Percentiles rank a stretch among this genome's conserved stretches.
Conservation (phyloP, 495 filamentous ascomycete genomes). For the Penicillium pulvis region DNA sequence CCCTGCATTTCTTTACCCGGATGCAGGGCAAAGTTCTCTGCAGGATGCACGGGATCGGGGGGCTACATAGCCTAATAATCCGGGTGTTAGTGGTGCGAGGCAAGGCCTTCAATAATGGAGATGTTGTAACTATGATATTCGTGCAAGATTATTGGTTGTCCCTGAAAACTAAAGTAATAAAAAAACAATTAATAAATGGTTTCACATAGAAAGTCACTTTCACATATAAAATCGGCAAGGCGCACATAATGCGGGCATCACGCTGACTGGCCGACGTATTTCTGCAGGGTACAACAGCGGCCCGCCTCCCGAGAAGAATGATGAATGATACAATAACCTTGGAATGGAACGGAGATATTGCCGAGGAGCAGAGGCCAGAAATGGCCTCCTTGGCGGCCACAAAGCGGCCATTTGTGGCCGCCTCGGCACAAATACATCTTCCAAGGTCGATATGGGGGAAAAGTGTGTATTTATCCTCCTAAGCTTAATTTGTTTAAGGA, state of each 20-base stretch:
- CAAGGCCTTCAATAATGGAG: not conserved
- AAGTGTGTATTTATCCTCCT: too few relatives aligned
- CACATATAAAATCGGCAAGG: not conserved
- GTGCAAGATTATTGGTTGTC: not conserved
- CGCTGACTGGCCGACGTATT: not conserved
- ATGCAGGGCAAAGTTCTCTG: slow-evolving; percentile 7
- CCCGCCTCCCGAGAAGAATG: slow-evolving; percentile 4
- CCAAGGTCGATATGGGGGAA: too few relatives aligned
- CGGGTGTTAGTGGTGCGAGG: slow-evolving; percentile 2
- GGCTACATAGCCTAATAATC: slow-evolving; percentile 15
- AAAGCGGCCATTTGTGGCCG: too few relatives aligned
- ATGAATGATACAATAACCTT: not conserved
- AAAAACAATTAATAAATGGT: not conserved
- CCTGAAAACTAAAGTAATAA: not conserved
- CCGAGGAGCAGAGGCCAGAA: slow-evolving; percentile 1
- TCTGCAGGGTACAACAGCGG: not conserved
- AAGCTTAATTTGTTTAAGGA: too few relatives aligned
- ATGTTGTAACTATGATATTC: not conserved
- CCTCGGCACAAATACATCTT: too few relatives aligned
- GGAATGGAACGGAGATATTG: slow-evolving; percentile 8
- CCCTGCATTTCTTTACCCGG: slow-evolving; percentile 9
- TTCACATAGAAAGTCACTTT: not conserved
- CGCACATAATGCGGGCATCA: not conserved
- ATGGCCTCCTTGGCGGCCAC: not conserved
- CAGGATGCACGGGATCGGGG: not conserved